Conservation (phyloP, 306 rosid genomes). For the Cucurbita maxima region DNA sequence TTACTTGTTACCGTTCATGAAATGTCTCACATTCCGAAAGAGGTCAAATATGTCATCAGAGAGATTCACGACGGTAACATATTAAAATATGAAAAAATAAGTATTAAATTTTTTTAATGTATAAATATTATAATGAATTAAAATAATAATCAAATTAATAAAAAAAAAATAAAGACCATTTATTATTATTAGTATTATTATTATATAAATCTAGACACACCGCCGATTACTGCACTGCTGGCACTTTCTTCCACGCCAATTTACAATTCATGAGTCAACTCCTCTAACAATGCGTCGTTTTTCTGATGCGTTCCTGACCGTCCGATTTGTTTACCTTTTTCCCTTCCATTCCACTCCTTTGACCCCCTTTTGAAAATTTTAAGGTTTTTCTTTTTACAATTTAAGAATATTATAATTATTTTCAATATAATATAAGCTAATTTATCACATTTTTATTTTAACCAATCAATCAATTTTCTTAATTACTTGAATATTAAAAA, state of each 20-base stretch:
- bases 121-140: too few species aligned
- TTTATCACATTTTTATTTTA: neutral
- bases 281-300: neutral
- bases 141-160: too few species aligned
- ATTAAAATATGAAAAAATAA: too few species aligned
- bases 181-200: neutral
- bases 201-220: neutral
- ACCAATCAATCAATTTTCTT: neutral
- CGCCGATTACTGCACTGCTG: neutral
- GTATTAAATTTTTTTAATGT: too few species aligned
- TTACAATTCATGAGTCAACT: neutral
- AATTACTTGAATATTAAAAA: neutral
- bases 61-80: too few species aligned
- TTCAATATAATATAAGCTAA: neutral
- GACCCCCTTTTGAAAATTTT: neutral
- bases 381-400: neutral
- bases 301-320: neutral
- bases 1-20: too few species aligned
- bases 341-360: neutral
- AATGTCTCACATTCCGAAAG: too few species aligned
- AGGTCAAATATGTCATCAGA: too few species aligned
- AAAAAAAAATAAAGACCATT: neutral
- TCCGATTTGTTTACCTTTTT: conserved; percentile 1
- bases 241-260: neutral
- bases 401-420: neutral